Conservation (phyloP, 2,329 filamentous ascomycete species). For the Berkeleyomyces basicola region DNA sequence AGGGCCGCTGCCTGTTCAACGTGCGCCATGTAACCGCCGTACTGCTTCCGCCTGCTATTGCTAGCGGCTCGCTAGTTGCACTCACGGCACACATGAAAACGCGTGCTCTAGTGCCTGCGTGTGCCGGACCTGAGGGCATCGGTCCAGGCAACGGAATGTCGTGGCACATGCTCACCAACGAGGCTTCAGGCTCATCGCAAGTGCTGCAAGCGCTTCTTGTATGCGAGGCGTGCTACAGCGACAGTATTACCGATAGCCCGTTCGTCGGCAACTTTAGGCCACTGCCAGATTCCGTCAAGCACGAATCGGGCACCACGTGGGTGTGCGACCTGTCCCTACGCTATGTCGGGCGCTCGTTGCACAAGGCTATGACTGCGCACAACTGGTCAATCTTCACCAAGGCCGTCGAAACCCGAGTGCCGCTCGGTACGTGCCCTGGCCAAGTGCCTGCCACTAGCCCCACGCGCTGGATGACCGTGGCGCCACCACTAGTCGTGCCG, state of each 20-base stretch:
- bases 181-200: not conserved
- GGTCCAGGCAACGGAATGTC: constrained; percentile 17
- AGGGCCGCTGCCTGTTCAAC: constrained; percentile 6
- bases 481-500: constrained; percentile 15
- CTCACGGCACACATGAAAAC: constrained; percentile 19
- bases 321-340: constrained; percentile 20
- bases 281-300: constrained; percentile 17
- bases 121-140: constrained; percentile 18
- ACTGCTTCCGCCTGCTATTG: not conserved
- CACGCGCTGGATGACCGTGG: constrained; percentile 10
- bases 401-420: constrained; percentile 1
- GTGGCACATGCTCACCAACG: constrained; percentile 19
- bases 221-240: constrained; percentile 25
- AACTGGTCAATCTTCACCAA: constrained; percentile 21
- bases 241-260: constrained; percentile 18
- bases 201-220: constrained; percentile 22
- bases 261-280: constrained; percentile 21
- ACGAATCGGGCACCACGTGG: constrained; percentile 17
- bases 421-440: not conserved
- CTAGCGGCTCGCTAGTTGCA: constrained; percentile 6
- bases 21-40: not conserved
- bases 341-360: constrained; percentile 16
- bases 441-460: not conserved
- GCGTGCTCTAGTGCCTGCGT: constrained; percentile 18
- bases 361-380: constrained; percentile 15